phyloP scores from a whole-genome alignment of 176 grass and related monocot genomes.

The Cymbopogon citratus region DNA sequence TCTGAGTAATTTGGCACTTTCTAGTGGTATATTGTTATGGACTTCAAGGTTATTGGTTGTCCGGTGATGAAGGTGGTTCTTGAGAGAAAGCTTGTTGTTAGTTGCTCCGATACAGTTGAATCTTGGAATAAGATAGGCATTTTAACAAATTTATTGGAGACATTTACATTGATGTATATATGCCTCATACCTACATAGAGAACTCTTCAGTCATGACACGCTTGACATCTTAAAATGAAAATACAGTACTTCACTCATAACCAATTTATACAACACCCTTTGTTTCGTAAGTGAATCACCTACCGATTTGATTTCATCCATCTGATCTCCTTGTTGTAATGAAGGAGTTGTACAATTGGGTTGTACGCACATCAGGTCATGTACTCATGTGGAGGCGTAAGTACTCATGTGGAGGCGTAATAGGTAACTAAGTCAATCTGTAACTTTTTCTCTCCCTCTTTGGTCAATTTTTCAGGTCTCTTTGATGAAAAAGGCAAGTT shows the following conservation, averaged over 20 bases:
- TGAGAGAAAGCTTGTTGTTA: background rate
- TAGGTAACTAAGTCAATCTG: background rate
- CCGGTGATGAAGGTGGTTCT: slow-evolving; percentile 6
- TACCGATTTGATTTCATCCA: background rate
- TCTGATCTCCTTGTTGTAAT: background rate
- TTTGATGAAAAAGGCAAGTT: slow-evolving; percentile 76
- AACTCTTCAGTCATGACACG: background rate
- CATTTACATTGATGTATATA: background rate
- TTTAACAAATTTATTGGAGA: background rate
- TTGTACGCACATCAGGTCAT: background rate
- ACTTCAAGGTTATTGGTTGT: background rate
- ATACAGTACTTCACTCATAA: background rate
- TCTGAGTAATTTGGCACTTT: background rate
- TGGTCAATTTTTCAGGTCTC: slow-evolving; percentile 42
- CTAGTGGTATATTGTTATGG: background rate
- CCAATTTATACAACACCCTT: background rate
- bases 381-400: background rate
- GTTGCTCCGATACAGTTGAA: background rate
- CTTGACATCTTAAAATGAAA: background rate
- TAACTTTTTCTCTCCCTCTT: background rate
- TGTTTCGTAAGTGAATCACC: background rate
- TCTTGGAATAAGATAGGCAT: background rate
- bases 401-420: background rate
- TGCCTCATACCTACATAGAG: background rate
- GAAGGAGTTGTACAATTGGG: background rate